Evolutionary conservation across 1,284 basidiomycete genomes (phyloP), one percentile per base, ranked within the genome.

Genomic region (Leccinum pachyderme): DNA sequence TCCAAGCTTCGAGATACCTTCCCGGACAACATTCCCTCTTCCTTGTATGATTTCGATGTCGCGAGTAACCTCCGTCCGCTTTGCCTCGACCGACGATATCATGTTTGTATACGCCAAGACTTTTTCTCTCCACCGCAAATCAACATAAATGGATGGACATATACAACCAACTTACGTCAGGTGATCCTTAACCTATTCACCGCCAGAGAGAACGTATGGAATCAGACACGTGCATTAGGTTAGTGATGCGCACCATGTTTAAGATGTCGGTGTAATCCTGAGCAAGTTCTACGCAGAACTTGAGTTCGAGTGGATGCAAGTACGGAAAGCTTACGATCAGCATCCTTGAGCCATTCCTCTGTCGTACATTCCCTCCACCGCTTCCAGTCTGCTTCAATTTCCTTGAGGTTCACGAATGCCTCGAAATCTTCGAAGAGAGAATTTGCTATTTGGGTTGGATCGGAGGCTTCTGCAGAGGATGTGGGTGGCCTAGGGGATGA

Each of bases 291-390:
- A 47, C 27, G 35, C 18, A 50, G 39, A 28, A n/a, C 8, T 29
- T 65, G n/a, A 56, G 54, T 25, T 32, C 37, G 22, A 7, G 47
- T n/a, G 2, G 2, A 24, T 32, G 32, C 43, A 37, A 11, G 24
- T 25, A 31, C 3, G 31, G 35, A 37, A 29, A 44, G 43, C 64
- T 52, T n/a, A 72, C 67, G 58, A 24, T 72, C 69, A 12, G 59
- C 52, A 18, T 60, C 69, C 45, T 67, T 63, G 18, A 72, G n/a
- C 70, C 71, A 69, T 33, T 69, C 69, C 22, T 69, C 69, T 29
- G 47, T 66, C 11, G 64, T 59, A 33, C 67, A 70, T 7, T 60
- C 64, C 43, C 43, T 61, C 70, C 69, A 69, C 50, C 55, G 59
- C 33, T 63, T 69, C 55, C 68, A 67, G 13, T 58, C 57, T 7